These are phyloP conservation scores for Pyrenochaeta sp. DNA, from an alignment of 2,329 filamentous ascomycete genomes.

Conservation along the genomic window DNA sequence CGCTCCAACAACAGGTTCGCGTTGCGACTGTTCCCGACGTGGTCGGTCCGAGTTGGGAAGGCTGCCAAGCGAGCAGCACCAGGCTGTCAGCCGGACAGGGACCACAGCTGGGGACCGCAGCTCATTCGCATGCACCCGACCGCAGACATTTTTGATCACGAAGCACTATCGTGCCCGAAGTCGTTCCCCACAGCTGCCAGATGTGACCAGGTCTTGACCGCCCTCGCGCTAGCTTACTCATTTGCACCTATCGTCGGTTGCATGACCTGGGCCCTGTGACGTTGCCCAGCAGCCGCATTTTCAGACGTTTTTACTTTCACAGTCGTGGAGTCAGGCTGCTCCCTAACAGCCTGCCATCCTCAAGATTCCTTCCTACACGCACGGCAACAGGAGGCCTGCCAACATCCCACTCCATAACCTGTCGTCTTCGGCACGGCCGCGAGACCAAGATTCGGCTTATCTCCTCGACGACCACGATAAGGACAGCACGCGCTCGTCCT, in stretches of 20 bases:
- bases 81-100: not conserved
- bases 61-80: slow-evolving; percentile 2
- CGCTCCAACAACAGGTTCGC: not conserved
- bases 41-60: slow-evolving; percentile 14
- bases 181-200: slow-evolving; percentile 34
- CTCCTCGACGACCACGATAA: slow-evolving; percentile 58
- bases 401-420: slow-evolving; percentile 89
- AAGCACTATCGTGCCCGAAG: slow-evolving; percentile 30
- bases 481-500: slow-evolving; percentile 62
- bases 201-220: slow-evolving; percentile 47
- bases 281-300: slow-evolving; percentile 37
- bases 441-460: slow-evolving; percentile 51
- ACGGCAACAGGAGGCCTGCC: slow-evolving; percentile 72
- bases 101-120: slow-evolving; percentile 13
- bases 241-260: slow-evolving; percentile 25
- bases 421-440: slow-evolving; percentile 53
- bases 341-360: slow-evolving; percentile 68
- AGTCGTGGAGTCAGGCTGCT: slow-evolving; percentile 49
- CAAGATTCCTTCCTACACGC: slow-evolving; percentile 85
- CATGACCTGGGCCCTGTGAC: slow-evolving; percentile 40
- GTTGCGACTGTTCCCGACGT: not conserved
- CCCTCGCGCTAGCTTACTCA: slow-evolving; percentile 30
- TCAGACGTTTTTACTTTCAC: slow-evolving; percentile 32
- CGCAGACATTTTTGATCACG: slow-evolving; percentile 36
- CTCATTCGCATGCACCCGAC: slow-evolving; percentile 27